Conservation (phyloP, 2,329 filamentous ascomycete genomes). For the Scorias spongiosa region DNA sequence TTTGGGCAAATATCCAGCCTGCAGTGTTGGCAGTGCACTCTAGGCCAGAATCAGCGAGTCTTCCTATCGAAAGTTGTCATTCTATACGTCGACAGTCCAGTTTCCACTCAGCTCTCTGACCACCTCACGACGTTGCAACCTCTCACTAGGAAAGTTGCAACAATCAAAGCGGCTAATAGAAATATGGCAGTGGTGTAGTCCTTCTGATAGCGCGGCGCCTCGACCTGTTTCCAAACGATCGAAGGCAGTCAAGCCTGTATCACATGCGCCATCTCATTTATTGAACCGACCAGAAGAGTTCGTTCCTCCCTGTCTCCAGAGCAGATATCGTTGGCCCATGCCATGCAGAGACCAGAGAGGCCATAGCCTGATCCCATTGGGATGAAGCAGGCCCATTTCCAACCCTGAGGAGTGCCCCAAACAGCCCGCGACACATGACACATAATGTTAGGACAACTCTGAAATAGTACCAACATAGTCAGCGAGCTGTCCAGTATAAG, state of each 20-base stretch:
- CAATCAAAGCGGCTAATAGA: conserved; percentile 36
- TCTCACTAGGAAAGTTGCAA: conserved; percentile 33
- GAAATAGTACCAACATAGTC: neutral
- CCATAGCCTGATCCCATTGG: conserved; percentile 34
- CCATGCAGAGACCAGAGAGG: conserved; percentile 34
- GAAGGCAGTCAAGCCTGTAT: conserved; percentile 54
- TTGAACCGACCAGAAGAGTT: conserved; percentile 46
- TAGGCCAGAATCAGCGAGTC: too few species aligned
- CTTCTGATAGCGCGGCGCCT: conserved; percentile 34
- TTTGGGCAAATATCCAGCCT: too few species aligned
- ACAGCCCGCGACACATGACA: conserved; percentile 27
- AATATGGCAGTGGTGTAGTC: conserved; percentile 43
- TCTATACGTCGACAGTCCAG: too few species aligned
- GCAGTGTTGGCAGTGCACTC: too few species aligned
- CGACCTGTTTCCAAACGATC: conserved; percentile 45
- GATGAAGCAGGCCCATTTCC: conserved; percentile 51
- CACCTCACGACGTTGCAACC: conserved; percentile 25
- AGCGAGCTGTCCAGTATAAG: too few species aligned
- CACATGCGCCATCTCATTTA: conserved; percentile 57
- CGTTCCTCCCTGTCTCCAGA: conserved; percentile 47
- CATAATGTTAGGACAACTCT: conserved; percentile 23
- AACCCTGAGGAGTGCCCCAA: conserved; percentile 33
- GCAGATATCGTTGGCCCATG: conserved; percentile 36
- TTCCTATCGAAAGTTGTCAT: too few species aligned
- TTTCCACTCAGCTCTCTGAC: neutral